Evolutionary conservation across 1,284 basidiomycete species (phyloP), one percentile per base, ranked within the genome.

Genomic region (Puccinia polysora): DNA sequence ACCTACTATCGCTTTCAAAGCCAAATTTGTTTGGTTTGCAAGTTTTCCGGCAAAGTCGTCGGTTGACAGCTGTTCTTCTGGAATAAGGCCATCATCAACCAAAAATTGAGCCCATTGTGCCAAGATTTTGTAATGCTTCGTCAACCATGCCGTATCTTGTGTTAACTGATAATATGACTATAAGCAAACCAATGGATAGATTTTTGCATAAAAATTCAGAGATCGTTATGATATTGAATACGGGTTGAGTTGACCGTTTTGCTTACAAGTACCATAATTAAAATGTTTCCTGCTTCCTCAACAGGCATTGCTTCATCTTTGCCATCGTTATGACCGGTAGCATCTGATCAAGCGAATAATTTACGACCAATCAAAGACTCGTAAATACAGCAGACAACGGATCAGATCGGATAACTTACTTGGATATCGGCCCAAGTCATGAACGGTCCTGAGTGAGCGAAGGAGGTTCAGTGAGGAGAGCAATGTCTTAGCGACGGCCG

Each of bases 41-140:
- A 77, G 67, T 53, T 74, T 74, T 18, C 78, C 78, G 23, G 78
- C 78, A 75, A 79, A 79, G 74, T 79, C 78, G 56, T 79, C 78
- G 14, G 78, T 79, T 32, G 76, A 77, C n/a, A 79, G 76, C 71
- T 78, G 77, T 28, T 70, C 69, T 52, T 76, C 77, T 2, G 77
- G 77, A 52, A 79, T 75, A 38, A 79, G 75, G 64, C 75, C 75
- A 65, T 79, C 77, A 8, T 74, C 74, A 47, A 79, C 73, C 20
- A 79, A 73, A 68, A 76, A 79, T 68, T 75, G 71, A 69, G 77
- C 75, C 78, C 78, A 79, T 68, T 79, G 78, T 63, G 74, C 72
- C 75, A 78, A 75, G 58, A 78, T 78, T 20, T 47, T 53, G 73
- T 77, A 78, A 74, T 78, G 77, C 43, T 75, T 20, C 20, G 71